phyloP scores from a whole-genome alignment of 139 green algal genomes.

The Marvania coccoides region DNA sequence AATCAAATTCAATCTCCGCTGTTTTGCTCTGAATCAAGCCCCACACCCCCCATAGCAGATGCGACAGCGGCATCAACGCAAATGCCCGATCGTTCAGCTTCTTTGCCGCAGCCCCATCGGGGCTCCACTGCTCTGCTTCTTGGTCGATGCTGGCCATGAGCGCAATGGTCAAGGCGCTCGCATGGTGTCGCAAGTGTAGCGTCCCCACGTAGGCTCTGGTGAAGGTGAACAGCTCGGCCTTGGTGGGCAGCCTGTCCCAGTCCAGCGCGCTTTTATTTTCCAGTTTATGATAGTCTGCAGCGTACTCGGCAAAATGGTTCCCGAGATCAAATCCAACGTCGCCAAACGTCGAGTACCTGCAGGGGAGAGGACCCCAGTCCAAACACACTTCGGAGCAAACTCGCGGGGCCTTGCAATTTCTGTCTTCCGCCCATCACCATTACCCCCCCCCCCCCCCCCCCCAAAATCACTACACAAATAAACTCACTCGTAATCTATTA shows the following conservation, averaged over 20 bases:
- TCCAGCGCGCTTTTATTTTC: slow-evolving; percentile 23
- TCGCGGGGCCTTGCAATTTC: too few relatives aligned
- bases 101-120: background rate
- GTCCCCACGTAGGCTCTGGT: slow-evolving; percentile 34
- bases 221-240: slow-evolving; percentile 26
- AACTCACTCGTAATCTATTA: slow-evolving; percentile 82
- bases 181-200: background rate
- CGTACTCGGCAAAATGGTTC: slow-evolving; percentile 71
- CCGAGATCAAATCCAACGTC: slow-evolving; percentile 55
- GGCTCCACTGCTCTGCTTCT: too few relatives aligned
- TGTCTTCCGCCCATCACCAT: too few relatives aligned
- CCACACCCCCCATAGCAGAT: slow-evolving; percentile 62
- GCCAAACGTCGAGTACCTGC: slow-evolving; percentile 15
- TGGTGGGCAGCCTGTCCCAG: slow-evolving; percentile 32
- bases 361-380: too few relatives aligned
- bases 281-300: slow-evolving; percentile 44
- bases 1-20: slow-evolving; percentile 46
- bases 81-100: background rate
- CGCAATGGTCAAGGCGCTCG: too few relatives aligned
- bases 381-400: too few relatives aligned
- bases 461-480: too few relatives aligned
- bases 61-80: slow-evolving; percentile 38
- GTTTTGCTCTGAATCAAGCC: slow-evolving; percentile 33
- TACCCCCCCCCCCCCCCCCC: too few relatives aligned
- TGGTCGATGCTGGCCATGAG: too few relatives aligned